These are phyloP conservation scores for Cladorrhinum sp. DNA, from an alignment of 2,329 filamentous ascomycete species.

Conservation along the genomic window DNA sequence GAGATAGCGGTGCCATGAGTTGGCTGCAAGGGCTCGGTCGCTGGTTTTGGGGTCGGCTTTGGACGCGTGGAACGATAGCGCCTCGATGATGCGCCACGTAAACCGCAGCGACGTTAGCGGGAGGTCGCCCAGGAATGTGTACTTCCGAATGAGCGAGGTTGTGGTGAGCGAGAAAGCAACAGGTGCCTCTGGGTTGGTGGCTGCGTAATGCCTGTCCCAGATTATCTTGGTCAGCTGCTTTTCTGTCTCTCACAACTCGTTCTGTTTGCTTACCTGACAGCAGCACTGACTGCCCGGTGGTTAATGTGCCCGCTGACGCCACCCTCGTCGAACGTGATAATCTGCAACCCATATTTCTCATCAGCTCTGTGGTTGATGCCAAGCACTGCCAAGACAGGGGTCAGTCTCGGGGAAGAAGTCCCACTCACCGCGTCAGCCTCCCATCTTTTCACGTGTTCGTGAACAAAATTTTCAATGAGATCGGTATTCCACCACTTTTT, in stretches of 20 bases:
- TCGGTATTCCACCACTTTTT: conserved; percentile 38
- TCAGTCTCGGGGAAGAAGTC: background rate
- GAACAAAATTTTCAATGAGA: conserved; percentile 33
- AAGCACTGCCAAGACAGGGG: background rate
- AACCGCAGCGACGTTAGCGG: conserved; percentile 39
- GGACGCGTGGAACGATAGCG: conserved; percentile 21
- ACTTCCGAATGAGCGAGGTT: conserved; percentile 36
- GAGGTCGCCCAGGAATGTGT: conserved; percentile 38
- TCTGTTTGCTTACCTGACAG: conserved; percentile 33
- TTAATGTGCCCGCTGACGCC: conserved; percentile 41
- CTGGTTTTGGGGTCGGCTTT: conserved; percentile 27
- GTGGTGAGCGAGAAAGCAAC: conserved; percentile 37
- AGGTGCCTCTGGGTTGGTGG: conserved; percentile 31
- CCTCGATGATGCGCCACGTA: conserved; percentile 24
- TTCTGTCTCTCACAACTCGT: background rate
- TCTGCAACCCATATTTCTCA: conserved; percentile 23
- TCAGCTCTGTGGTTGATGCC: background rate
- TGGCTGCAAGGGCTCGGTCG: conserved; percentile 32
- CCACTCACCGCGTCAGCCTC: conserved; percentile 35
- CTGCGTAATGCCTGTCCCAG: conserved; percentile 30
- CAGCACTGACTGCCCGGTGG: conserved; percentile 39
- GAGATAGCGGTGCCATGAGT: conserved; percentile 36
- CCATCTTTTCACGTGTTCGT: conserved; percentile 37
- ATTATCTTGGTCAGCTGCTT: background rate
- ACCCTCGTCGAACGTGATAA: conserved; percentile 41